Evolutionary conservation across 345 rosid species (phyloP).

Genomic region (Eucalyptus melliodora): DNA sequence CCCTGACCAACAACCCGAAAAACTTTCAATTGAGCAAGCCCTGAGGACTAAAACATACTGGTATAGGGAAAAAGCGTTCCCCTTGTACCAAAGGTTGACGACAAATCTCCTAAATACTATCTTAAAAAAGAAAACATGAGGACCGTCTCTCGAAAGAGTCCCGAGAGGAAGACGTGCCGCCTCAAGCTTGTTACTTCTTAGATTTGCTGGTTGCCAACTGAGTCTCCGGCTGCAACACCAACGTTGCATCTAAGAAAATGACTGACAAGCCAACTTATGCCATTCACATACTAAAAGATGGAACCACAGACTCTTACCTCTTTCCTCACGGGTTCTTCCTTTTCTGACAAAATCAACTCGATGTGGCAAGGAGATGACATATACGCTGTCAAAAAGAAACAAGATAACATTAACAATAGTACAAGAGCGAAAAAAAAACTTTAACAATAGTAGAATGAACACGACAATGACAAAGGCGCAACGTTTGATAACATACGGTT

Average conservation of each 20-base stretch:
- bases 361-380: constrained; percentile 51
- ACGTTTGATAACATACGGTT: constrained; percentile 13
- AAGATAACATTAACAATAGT: background rate
- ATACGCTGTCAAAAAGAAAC: constrained; percentile 9
- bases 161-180: background rate
- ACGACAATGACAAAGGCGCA: background rate
- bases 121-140: background rate
- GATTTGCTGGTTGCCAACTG: constrained; percentile 28
- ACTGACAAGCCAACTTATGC: background rate
- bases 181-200: constrained; percentile 12
- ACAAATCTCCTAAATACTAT: background rate
- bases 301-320: constrained; percentile 4
- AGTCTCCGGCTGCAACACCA: constrained; percentile 24
- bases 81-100: background rate
- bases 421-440: background rate
- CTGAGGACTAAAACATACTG: background rate
- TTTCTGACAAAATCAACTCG: constrained; percentile 36
- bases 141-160: background rate
- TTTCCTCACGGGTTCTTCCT: constrained; percentile 32
- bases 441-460: background rate
- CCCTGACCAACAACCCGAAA: background rate
- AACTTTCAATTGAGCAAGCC: background rate
- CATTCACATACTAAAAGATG: background rate
- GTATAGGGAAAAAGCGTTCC: background rate
- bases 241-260: background rate